Percentiles rank a stretch among this genome's conserved stretches.
These are phyloP conservation scores for Hirschioporus abietinus DNA, from an alignment of 768 basidiomycete species.

Conservation along the genomic window DNA sequence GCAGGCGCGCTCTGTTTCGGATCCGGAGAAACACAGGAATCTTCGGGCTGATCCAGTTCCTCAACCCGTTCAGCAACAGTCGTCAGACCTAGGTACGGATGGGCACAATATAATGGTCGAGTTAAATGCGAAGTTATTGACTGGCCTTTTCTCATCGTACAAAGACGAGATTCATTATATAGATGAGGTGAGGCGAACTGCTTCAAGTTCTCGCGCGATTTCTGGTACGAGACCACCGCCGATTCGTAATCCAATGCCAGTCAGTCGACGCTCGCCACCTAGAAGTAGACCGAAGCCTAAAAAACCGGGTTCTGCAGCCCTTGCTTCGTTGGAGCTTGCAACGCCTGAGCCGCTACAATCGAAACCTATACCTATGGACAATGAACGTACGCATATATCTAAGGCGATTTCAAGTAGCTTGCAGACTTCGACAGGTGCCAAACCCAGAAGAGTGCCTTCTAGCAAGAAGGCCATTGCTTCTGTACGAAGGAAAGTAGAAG, in stretches of 20 bases:
- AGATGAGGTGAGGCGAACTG: background rate
- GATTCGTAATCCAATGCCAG: background rate
- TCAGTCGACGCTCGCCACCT: background rate
- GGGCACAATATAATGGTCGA: background rate
- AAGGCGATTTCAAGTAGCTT: background rate
- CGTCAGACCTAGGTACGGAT: background rate
- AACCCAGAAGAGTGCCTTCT: background rate
- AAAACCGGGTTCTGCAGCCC: background rate
- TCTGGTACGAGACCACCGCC: background rate
- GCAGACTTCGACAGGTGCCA: background rate
- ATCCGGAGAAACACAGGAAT: background rate
- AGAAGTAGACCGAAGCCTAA: background rate
- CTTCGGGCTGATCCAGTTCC: background rate
- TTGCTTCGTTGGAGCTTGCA: background rate
- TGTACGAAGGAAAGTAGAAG: background rate
- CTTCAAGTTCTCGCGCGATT: background rate
- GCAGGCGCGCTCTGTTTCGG: background rate
- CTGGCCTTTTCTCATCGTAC: background rate
- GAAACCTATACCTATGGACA: background rate
- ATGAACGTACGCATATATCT: background rate
- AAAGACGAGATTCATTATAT: background rate
- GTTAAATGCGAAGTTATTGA: background rate
- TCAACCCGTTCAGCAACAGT: background rate
- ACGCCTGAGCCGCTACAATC: background rate
- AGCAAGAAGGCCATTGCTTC: background rate